A percentile compares a stretch with the other conserved stretches of the same genome.
Conservation (phyloP, 2,329 filamentous ascomycete genomes). For the Ascochyta viciae-villosae region DNA sequence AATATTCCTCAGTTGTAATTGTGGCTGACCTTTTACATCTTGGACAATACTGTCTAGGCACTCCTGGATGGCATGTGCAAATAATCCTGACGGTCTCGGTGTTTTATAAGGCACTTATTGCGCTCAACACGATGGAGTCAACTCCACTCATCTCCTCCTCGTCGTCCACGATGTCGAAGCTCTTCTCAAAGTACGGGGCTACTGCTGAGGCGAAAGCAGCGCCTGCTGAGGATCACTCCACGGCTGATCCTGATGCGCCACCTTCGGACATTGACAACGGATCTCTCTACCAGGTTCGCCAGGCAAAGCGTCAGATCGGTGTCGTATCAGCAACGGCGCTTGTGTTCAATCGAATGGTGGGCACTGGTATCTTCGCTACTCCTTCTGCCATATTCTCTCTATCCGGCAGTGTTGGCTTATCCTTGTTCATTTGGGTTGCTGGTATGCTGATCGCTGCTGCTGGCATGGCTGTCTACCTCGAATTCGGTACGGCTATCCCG, state of each 20-base stretch:
- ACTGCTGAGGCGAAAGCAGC: conserved; percentile 13
- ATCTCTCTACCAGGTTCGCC: conserved; percentile 32
- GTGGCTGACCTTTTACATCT: conserved; percentile 7
- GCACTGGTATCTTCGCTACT: conserved; percentile 72
- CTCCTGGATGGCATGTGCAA: conserved; percentile 13
- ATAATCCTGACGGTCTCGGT: not conserved
- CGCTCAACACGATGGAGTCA: conserved; percentile 10
- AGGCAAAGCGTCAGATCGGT: conserved; percentile 41
- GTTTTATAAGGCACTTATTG: conserved; percentile 10
- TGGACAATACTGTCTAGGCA: conserved; percentile 2
- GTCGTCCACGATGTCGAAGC: conserved; percentile 22
- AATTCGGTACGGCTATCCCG: conserved; percentile 70
- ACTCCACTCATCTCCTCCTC: conserved; percentile 19
- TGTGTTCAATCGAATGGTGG: conserved; percentile 71
- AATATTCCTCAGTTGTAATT: conserved; percentile 10
- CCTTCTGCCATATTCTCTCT: conserved; percentile 64
- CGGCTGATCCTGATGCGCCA: conserved; percentile 12
- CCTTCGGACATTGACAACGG: conserved; percentile 29
- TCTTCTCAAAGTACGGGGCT: conserved; percentile 22
- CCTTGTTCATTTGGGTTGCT: conserved; percentile 68
- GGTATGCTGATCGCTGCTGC: conserved; percentile 68
- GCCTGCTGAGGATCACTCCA: conserved; percentile 12
- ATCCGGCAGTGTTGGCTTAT: conserved; percentile 67
- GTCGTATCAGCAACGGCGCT: conserved; percentile 35
- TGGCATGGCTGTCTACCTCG: conserved; percentile 70